Evolutionary conservation across 441 rosid genomes (phyloP).

Genomic region (Manihot esculenta): DNA sequence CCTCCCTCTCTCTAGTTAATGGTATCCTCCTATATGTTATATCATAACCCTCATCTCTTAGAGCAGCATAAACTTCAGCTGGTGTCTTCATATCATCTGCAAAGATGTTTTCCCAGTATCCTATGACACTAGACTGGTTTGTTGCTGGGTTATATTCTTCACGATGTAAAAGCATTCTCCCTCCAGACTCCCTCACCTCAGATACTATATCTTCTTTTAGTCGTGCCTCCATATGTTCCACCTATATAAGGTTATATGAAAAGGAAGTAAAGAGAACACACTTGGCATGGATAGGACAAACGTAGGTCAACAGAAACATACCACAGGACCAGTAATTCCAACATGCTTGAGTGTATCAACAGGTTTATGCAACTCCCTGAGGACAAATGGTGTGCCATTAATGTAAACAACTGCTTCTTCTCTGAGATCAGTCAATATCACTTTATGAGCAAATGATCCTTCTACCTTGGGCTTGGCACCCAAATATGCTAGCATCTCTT

Average conservation of each 20-base stretch:
- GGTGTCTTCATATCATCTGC: conserved; percentile 88
- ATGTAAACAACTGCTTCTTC: conserved; percentile 99
- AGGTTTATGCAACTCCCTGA: conserved; percentile 92
- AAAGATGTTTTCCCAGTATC: conserved; percentile 94
- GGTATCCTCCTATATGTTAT: conserved; percentile 83
- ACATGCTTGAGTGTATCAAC: conserved; percentile 95
- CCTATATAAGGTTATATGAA: conserved; percentile 44
- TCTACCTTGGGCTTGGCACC: conserved; percentile 63
- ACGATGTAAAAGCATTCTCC: conserved; percentile 93
- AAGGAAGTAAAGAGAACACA: conserved; percentile 22
- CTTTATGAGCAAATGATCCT: conserved; percentile 49
- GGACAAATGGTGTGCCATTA: conserved; percentile 90
- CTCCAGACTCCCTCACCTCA: conserved; percentile 73
- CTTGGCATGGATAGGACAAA: conserved; percentile 12
- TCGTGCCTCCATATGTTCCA: conserved; percentile 86
- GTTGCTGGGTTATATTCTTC: conserved; percentile 80
- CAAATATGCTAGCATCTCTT: conserved; percentile 85
- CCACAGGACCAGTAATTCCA: conserved; percentile 92
- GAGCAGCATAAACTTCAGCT: conserved; percentile 83
- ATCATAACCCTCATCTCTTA: conserved; percentile 71
- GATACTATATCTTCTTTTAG: conserved; percentile 88
- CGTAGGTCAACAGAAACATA: conserved; percentile 33
- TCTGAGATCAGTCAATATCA: conserved; percentile 82
- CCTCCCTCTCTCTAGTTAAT: conserved; percentile 89
- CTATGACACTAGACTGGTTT: conserved; percentile 78